Evolutionary conservation across 139 green algal genomes (phyloP).

Genomic region (Trebouxia sp.): DNA sequence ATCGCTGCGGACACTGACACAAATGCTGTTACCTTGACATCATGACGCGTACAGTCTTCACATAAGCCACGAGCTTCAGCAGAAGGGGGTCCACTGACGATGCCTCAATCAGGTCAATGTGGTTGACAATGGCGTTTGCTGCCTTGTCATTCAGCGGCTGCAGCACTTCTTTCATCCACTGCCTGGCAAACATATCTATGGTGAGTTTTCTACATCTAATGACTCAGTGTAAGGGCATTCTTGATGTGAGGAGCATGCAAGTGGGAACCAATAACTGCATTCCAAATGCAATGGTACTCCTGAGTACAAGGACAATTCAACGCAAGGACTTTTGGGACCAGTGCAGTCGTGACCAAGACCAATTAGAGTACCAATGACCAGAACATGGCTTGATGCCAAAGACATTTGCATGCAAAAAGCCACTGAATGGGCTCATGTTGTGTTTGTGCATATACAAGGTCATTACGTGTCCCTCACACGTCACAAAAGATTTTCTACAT

Average conservation of each 20-base stretch:
- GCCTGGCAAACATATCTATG: conserved; percentile 51
- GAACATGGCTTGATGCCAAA: too few species aligned
- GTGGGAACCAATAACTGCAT: background rate
- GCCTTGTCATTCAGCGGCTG: conserved; percentile 87
- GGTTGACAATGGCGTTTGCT: conserved; percentile 56
- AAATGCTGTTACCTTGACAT: conserved; percentile 60
- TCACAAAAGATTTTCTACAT: too few species aligned
- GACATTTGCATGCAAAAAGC: too few species aligned
- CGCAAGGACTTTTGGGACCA: too few species aligned
- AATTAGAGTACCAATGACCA: too few species aligned
- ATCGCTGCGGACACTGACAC: too few species aligned
- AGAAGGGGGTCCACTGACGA: conserved; percentile 67
- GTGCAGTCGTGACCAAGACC: too few species aligned
- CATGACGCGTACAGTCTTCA: conserved; percentile 72
- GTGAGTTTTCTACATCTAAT: too few species aligned
- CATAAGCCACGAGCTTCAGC: conserved; percentile 84
- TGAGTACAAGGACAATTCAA: background rate
- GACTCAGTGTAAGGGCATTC: background rate
- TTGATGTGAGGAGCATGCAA: background rate
- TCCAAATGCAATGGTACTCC: background rate
- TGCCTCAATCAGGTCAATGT: conserved; percentile 70
- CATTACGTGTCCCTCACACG: too few species aligned
- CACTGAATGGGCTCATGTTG: too few species aligned
- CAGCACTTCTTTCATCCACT: conserved; percentile 84
- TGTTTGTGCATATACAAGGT: too few species aligned